Evolutionary conservation across 176 grass and related monocot species (phyloP).

Genomic region (Metroxylon sagu): DNA sequence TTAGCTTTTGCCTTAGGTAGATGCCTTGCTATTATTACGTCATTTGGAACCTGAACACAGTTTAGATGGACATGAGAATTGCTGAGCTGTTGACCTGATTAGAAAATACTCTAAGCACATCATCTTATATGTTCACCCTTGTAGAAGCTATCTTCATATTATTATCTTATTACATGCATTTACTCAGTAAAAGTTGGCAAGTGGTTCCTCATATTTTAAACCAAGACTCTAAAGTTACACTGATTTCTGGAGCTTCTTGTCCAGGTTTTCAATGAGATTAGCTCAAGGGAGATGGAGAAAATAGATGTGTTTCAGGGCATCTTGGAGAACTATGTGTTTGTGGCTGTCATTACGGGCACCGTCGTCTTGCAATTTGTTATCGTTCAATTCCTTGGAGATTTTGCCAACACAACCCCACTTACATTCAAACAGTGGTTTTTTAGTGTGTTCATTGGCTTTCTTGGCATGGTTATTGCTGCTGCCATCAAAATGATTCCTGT

Average conservation of each 20-base stretch:
- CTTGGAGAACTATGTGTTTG: constrained; percentile 53
- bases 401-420: constrained; percentile 61
- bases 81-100: no score
- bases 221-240: neutral
- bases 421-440: constrained; percentile 42
- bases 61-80: no score
- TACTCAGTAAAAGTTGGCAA: neutral
- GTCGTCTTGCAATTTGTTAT: constrained; percentile 68
- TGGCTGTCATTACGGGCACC: constrained; percentile 51
- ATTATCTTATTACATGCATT: neutral
- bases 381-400: constrained; percentile 81
- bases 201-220: neutral
- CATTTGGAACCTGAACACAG: no score
- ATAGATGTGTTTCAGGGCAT: constrained; percentile 64
- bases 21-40: no score
- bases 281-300: constrained; percentile 79
- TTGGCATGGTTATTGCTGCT: constrained; percentile 85
- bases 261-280: constrained; percentile 90
- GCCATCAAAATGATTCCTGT: constrained; percentile 54
- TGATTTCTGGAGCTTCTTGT: neutral
- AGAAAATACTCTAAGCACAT: no score
- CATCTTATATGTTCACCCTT: no score
- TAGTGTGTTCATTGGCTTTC: constrained; percentile 52
- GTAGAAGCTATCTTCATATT: no score
- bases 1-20: no score